phyloP scores from a whole-genome alignment of 1,284 basidiomycete species.

The Chalciporus piperatoides region DNA sequence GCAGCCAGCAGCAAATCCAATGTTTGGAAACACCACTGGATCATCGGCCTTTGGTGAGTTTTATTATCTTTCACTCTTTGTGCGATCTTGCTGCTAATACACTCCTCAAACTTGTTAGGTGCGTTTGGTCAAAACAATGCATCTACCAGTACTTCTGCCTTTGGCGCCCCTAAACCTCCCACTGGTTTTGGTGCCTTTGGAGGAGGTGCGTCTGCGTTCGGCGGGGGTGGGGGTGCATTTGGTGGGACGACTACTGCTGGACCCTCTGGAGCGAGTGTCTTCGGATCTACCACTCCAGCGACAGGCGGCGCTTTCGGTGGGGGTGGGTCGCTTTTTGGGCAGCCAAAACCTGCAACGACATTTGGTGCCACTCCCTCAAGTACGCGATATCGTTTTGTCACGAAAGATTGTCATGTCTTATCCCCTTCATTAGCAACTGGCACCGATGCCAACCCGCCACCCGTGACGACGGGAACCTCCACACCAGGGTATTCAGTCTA shows the following conservation, averaged over 20 bases:
- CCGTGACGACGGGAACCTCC: slow-evolving; percentile 61
- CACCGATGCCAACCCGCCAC: slow-evolving; percentile 35
- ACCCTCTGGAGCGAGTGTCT: slow-evolving; percentile 39
- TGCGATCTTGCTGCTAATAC: slow-evolving; percentile 17
- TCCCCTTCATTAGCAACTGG: slow-evolving; percentile 24
- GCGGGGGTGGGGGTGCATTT: slow-evolving; percentile 34
- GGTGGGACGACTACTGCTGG: slow-evolving; percentile 24
- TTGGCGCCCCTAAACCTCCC: slow-evolving; percentile 61
- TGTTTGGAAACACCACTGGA: slow-evolving; percentile 60
- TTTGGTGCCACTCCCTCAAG: slow-evolving; percentile 44
- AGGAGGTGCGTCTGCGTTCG: slow-evolving; percentile 42
- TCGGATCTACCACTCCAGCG: slow-evolving; percentile 39
- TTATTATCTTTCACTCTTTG: slow-evolving; percentile 14
- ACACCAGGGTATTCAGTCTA: slow-evolving; percentile 54
- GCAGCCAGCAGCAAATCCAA: slow-evolving; percentile 69
- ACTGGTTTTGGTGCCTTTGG: slow-evolving; percentile 69
- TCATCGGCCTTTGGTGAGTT: slow-evolving; percentile 59
- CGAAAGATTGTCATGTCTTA: slow-evolving; percentile 13
- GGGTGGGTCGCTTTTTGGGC: slow-evolving; percentile 41
- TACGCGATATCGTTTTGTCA: slow-evolving; percentile 21
- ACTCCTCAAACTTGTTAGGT: slow-evolving; percentile 37
- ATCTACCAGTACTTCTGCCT: slow-evolving; percentile 44
- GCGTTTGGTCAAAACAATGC: slow-evolving; percentile 52
- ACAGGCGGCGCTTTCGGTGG: slow-evolving; percentile 43
- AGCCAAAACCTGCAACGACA: slow-evolving; percentile 46